phyloP scores from a whole-genome alignment of 2,329 filamentous ascomycete genomes.

The Aspergillus fumigatiaffinis region DNA sequence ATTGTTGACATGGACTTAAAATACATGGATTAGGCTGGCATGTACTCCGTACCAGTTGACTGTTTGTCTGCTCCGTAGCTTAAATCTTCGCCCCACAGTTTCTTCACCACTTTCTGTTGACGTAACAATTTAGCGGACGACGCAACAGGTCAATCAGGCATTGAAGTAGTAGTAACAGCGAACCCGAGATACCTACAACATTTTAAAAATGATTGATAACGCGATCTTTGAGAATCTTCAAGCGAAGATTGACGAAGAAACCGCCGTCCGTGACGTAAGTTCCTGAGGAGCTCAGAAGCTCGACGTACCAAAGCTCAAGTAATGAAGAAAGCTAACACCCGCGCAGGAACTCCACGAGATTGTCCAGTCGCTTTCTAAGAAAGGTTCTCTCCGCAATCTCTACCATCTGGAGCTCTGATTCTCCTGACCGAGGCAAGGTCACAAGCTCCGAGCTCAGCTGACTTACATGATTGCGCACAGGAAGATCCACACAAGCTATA shows the following conservation, averaged over 20 bases:
- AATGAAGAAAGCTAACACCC: slow-evolving; percentile 7
- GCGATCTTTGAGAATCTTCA: slow-evolving; percentile 85
- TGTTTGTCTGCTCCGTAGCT: background rate
- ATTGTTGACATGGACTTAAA: background rate
- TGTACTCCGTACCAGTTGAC: background rate
- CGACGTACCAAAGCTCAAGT: background rate
- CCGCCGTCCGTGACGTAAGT: slow-evolving; percentile 67
- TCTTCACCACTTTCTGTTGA: slow-evolving; percentile 13
- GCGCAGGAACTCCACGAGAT: slow-evolving; percentile 69
- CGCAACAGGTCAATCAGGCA: slow-evolving; percentile 6
- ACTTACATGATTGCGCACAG: slow-evolving; percentile 32
- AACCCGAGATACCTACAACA: slow-evolving; percentile 3
- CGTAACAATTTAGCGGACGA: slow-evolving; percentile 12
- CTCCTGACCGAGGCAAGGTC: background rate
- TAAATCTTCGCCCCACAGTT: slow-evolving; percentile 12
- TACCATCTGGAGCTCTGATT: background rate
- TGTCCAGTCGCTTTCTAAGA: slow-evolving; percentile 75
- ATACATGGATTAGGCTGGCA: background rate
- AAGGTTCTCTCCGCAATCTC: slow-evolving; percentile 44
- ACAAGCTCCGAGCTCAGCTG: background rate
- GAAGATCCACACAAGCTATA: slow-evolving; percentile 73
- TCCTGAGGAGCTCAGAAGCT: background rate
- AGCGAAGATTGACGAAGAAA: slow-evolving; percentile 83
- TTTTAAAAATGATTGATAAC: slow-evolving; percentile 64
- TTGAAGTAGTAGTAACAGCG: slow-evolving; percentile 20